Evolutionary conservation across 2,329 filamentous ascomycete genomes (phyloP).

Genomic region (Fusarium hostae): DNA sequence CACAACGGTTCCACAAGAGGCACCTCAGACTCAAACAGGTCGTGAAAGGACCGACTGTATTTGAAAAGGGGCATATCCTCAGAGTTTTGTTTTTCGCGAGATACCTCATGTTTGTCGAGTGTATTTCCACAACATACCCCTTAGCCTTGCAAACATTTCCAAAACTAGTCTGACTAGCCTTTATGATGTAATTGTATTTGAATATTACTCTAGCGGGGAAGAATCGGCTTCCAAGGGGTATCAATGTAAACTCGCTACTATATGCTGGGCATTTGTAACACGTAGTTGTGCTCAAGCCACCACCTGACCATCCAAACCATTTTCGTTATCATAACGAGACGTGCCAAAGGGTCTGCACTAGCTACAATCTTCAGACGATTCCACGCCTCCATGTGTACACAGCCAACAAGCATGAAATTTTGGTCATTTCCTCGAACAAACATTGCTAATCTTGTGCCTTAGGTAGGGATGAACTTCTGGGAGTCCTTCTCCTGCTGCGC

Average conservation of each 20-base stretch:
- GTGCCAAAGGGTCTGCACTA: slow-evolving; percentile 4
- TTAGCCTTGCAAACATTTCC: background rate
- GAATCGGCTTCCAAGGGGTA: slow-evolving; percentile 29
- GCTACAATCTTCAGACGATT: background rate
- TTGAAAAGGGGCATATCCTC: background rate
- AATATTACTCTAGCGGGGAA: slow-evolving; percentile 1
- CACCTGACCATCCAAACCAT: background rate
- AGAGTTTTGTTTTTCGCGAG: background rate
- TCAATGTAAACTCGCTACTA: slow-evolving; percentile 26
- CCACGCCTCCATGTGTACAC: background rate
- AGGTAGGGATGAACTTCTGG: slow-evolving; percentile 70
- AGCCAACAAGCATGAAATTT: background rate
- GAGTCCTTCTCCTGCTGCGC: slow-evolving; percentile 76
- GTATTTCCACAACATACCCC: background rate
- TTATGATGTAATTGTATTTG: background rate
- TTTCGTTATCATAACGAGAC: slow-evolving; percentile 33
- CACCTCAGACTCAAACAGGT: background rate
- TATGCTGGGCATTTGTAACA: background rate
- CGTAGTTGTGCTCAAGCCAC: slow-evolving; percentile 1
- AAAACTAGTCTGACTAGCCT: background rate
- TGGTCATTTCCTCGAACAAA: background rate
- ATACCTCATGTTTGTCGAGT: background rate
- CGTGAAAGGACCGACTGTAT: slow-evolving; percentile 24
- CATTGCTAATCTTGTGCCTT: background rate
- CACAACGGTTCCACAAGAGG: slow-evolving; percentile 18